phyloP scores from a whole-genome alignment of 331 rosid species.

The Phaseolus coccineus region DNA sequence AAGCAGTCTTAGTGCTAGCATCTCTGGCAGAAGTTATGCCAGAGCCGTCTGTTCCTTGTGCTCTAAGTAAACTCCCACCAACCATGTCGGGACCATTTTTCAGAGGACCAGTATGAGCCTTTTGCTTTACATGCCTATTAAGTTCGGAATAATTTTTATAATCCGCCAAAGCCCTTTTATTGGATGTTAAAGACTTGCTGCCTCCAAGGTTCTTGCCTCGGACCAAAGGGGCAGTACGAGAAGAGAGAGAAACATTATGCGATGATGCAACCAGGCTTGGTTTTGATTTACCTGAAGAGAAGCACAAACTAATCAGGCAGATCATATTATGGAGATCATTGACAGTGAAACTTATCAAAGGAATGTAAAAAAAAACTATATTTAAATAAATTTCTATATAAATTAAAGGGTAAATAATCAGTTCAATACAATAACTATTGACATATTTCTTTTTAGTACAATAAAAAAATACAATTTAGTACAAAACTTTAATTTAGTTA shows the following conservation, averaged over 20 bases:
- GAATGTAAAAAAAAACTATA: background rate
- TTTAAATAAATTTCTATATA: too few relatives aligned
- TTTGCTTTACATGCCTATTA: conserved; percentile 53
- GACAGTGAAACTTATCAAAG: conserved; percentile 11
- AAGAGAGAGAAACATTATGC: conserved; percentile 47
- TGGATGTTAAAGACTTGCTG: conserved; percentile 46
- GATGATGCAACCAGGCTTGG: conserved; percentile 45
- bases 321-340: conserved; percentile 9
- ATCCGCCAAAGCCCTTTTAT: conserved; percentile 41
- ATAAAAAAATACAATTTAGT: too few relatives aligned
- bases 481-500: too few relatives aligned
- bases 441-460: too few relatives aligned
- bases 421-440: too few relatives aligned
- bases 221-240: conserved; percentile 47
- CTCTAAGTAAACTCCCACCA: conserved; percentile 48
- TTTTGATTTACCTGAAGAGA: conserved; percentile 63
- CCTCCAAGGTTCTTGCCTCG: conserved; percentile 50
- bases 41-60: conserved; percentile 76
- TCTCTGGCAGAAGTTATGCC: conserved; percentile 71
- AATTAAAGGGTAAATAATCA: too few relatives aligned
- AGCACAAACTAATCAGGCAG: conserved; percentile 27
- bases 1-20: conserved; percentile 62
- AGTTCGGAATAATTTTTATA: conserved; percentile 49
- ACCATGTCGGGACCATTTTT: conserved; percentile 45
- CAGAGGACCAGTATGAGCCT: conserved; percentile 26